Evolutionary conservation across 2,329 filamentous ascomycete species (phyloP), one percentile per base, ranked within the genome.

Genomic region (Aspergillus sergii): DNA sequence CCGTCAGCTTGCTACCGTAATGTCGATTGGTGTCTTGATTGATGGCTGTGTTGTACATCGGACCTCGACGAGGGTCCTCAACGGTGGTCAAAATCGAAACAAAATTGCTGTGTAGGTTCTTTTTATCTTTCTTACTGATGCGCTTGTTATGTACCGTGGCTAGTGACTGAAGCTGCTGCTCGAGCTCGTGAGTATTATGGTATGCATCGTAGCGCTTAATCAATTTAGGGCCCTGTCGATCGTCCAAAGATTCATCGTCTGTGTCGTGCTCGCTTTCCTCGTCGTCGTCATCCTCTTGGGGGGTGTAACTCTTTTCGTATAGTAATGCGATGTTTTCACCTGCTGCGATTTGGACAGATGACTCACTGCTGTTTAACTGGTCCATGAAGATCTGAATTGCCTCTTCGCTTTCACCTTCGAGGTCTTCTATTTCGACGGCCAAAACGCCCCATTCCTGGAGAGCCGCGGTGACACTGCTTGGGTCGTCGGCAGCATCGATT

Each of bases 361-460:
- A 81, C 63, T 93, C 89, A 36, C 84, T 84, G 74, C 91, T 93
- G 64, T 94, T 89, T 21, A 97, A 89, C 77, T 96, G 93, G 55
- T 96, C 93, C 48, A 92, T 88, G 69, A 97, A 93, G 2, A 90
- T 89, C 59, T 95, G 91, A 70, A 95, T 86, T 19, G 91, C 90
- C 32, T 87, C 80, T 66, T 92, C 89, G 36, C 90, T 92, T 64
- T 88, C 84, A 19, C 86, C 85, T 68, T 91, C 88, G 50, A 93
- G 83, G 70, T 94, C 91, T 4, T 93, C 89, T 8, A 94, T 81
- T 64, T 91, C 87, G 4, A 91, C 93, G 6, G 91, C 91, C 6
- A 96, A 85, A 67, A 94, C 90, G 1, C 89, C 90, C 91, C 92
- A 96, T 63, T 89, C 88, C 67, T 90, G 86, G 1, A 96, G 81